These are phyloP conservation scores for Penicillium sp. DNA, from an alignment of 2,329 filamentous ascomycete genomes.

Conservation along the genomic window DNA sequence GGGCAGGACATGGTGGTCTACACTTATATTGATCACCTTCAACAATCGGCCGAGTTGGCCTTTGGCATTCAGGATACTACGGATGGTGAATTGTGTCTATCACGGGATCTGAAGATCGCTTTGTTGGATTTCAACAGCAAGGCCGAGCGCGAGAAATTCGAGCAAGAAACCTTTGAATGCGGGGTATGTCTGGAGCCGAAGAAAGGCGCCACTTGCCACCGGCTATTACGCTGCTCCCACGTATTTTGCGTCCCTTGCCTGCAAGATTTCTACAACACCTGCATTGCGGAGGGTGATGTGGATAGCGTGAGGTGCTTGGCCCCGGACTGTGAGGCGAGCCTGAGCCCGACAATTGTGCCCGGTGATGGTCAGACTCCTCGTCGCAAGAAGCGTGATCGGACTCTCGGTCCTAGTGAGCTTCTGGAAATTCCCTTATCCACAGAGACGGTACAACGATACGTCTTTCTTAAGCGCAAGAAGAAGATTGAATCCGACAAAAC, in stretches of 20 bases:
- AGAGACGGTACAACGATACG: slow-evolving; percentile 79
- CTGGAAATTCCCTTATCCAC: slow-evolving; percentile 73
- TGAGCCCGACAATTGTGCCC: slow-evolving; percentile 34
- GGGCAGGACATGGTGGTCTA: slow-evolving; percentile 61
- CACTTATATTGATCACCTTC: slow-evolving; percentile 63
- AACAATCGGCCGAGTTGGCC: slow-evolving; percentile 59
- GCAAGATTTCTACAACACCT: slow-evolving; percentile 85
- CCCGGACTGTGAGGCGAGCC: slow-evolving; percentile 74
- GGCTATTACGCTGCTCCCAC: slow-evolving; percentile 80
- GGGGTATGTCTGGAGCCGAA: slow-evolving; percentile 90
- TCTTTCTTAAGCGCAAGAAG: slow-evolving; percentile 87
- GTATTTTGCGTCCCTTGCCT: slow-evolving; percentile 91
- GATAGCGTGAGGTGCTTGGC: slow-evolving; percentile 77
- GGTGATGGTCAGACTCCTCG: slow-evolving; percentile 42
- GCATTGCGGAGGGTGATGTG: slow-evolving; percentile 83
- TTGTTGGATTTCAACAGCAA: slow-evolving; percentile 79
- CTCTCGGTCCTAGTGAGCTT: slow-evolving; percentile 81
- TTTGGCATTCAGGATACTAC: slow-evolving; percentile 54
- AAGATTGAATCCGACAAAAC: slow-evolving; percentile 89
- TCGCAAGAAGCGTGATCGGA: slow-evolving; percentile 64
- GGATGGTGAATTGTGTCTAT: slow-evolving; percentile 51
- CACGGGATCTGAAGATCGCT: slow-evolving; percentile 63
- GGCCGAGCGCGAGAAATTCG: slow-evolving; percentile 74
- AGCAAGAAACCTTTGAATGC: slow-evolving; percentile 83
- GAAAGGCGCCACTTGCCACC: slow-evolving; percentile 80